A percentile compares a stretch with the other conserved stretches of the same genome.
Conservation (phyloP, 148 eudicot genomes). For the Suaeda aralocaspica region DNA sequence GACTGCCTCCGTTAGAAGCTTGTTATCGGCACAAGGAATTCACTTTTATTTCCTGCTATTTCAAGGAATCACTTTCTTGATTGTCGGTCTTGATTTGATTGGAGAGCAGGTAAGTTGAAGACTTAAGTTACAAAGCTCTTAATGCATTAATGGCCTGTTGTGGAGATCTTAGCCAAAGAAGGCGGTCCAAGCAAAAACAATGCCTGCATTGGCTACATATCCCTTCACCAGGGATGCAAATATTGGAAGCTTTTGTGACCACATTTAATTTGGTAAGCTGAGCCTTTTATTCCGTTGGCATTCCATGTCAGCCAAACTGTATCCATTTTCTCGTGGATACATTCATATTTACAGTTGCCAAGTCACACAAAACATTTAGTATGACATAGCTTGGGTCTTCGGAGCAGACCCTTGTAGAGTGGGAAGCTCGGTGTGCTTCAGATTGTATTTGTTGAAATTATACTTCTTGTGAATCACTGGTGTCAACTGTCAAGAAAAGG, state of each 20-base stretch:
- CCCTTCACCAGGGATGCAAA: constrained; percentile 8
- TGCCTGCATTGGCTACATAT: constrained; percentile 14
- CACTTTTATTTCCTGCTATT: constrained; percentile 94
- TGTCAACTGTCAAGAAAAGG: constrained; percentile 19
- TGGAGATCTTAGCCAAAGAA: constrained; percentile 12
- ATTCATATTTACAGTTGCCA: constrained; percentile 21
- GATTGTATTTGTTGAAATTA: constrained; percentile 10
- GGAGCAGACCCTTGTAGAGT: constrained; percentile 23
- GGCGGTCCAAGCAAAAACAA: constrained; percentile 4
- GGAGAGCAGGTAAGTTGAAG: constrained; percentile 84
- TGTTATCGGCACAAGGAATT: constrained; percentile 89
- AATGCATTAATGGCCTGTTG: constrained; percentile 7
- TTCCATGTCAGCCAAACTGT: constrained; percentile 19
- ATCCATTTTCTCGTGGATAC: constrained; percentile 16
- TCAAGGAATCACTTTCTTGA: constrained; percentile 85
- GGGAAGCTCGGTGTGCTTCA: constrained; percentile 20
- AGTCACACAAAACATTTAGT: constrained; percentile 17
- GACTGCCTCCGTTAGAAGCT: constrained; percentile 84
- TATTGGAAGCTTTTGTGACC: constrained; percentile 11
- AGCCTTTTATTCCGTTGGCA: constrained; percentile 15
- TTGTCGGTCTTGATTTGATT: constrained; percentile 91
- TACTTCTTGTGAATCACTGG: background rate
- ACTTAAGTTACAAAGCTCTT: background rate
- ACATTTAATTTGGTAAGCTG: constrained; percentile 14
- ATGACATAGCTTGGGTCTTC: constrained; percentile 18